phyloP scores from a whole-genome alignment of 148 eudicot species.

The Fagopyrum homotropicum region DNA sequence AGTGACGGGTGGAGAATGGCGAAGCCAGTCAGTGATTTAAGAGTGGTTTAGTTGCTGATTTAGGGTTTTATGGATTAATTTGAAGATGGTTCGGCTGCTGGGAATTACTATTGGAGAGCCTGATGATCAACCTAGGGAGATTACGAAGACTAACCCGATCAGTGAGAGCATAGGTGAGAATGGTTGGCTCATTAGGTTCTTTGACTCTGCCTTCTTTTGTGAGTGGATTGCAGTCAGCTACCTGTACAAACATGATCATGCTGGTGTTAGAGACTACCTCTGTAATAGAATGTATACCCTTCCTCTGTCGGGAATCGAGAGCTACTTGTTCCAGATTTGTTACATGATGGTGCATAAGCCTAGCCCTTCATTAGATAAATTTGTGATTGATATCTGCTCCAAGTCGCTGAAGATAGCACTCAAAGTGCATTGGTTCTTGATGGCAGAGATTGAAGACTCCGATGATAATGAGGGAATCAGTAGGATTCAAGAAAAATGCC shows the following conservation, averaged over 20 bases:
- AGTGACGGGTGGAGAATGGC: neutral
- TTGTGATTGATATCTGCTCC: slow-evolving; percentile 82
- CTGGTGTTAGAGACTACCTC: slow-evolving; percentile 87
- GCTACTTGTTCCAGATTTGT: slow-evolving; percentile 91
- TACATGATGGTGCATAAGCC: slow-evolving; percentile 96
- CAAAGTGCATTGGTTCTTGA: slow-evolving; percentile 94
- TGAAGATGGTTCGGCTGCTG: slow-evolving; percentile 70
- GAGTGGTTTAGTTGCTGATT: slow-evolving; percentile 1
- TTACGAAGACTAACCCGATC: slow-evolving; percentile 60
- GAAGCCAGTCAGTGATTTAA: neutral
- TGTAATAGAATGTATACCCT: slow-evolving; percentile 97
- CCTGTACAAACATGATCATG: slow-evolving; percentile 86
- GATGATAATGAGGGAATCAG: slow-evolving; percentile 96
- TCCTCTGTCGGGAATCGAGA: slow-evolving; percentile 80
- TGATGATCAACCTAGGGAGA: slow-evolving; percentile 83
- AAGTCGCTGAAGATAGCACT: slow-evolving; percentile 75
- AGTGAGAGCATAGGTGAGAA: slow-evolving; percentile 69
- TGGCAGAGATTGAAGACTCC: slow-evolving; percentile 94
- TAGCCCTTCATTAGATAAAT: slow-evolving; percentile 88
- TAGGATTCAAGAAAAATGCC: slow-evolving; percentile 94
- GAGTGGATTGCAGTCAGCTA: slow-evolving; percentile 99
- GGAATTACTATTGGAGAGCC: slow-evolving; percentile 61
- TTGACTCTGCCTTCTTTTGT: slow-evolving; percentile 93
- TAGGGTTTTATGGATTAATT: slow-evolving; percentile 32
- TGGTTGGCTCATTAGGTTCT: slow-evolving; percentile 94